Evolutionary conservation across 2,329 filamentous ascomycete genomes (phyloP), one percentile per base, ranked within the genome.

Genomic region (Colletotrichum falcatum): DNA sequence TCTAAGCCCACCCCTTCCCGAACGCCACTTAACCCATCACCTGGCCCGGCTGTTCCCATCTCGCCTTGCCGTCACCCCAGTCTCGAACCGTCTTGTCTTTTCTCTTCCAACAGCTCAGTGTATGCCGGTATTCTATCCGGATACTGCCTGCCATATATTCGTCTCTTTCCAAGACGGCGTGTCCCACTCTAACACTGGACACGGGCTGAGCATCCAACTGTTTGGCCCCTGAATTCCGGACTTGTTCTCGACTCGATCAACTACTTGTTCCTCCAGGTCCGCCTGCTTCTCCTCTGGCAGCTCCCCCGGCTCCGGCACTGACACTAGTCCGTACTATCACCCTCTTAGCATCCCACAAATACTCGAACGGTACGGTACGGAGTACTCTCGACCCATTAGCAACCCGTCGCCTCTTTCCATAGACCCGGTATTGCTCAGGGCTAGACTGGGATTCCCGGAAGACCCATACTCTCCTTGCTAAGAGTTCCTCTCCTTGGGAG

Each of bases 1-100:
- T 55, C 48, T 70, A 67, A 67, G 28, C 30, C 14, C 64, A 70
- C 67, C 20, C 63, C 67, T 67, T 37, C 3, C 42, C 14, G 44
- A 59, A 70, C 67, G 67, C 67, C 67, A 70, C 67, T 70, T 62
- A 63, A 70, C 58, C 67, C 58, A 63, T 59, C 56, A 44, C 46
- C 64, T 62, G 37, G 58, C 44, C 63, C 58, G 37, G 65, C 46
- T 53, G 51, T 62, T 62, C 53, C 44, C 58, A 46, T 53, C 53
- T 54, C 46, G 46, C 53, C 67, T 70, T 59, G 58, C 56, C 44
- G 51, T 67, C 44, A 35, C 59, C 20, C 26, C 44, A 61, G 46
- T 54, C 58, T 55, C 61, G 33, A 48, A 35, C 49, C 61, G 33
- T 55, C 55, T 66, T 44, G 37, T 61, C 64, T 56, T 53, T 61